Evolutionary conservation across 2,329 filamentous ascomycete species (phyloP).

Genomic region (Fusarium tricinctum): DNA sequence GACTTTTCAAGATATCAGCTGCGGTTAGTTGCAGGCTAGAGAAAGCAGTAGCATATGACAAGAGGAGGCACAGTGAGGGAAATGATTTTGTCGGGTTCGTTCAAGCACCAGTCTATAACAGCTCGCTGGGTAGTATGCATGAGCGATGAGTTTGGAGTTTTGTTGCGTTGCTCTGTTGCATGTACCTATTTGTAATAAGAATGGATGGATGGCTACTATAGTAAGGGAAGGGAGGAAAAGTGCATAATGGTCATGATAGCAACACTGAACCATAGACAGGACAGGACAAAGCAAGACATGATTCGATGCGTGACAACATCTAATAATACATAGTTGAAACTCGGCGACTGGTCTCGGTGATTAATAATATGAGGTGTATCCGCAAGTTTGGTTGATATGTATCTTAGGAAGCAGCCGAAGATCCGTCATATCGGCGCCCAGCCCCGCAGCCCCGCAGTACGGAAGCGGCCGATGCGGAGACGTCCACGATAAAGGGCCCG

Average conservation of each 20-base stretch:
- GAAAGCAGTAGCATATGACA: conserved; percentile 1
- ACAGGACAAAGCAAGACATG: conserved; percentile 27
- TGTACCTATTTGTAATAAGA: conserved; percentile 43
- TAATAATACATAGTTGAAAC: conserved; percentile 37
- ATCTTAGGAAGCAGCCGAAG: conserved; percentile 28
- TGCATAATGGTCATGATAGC: conserved; percentile 45
- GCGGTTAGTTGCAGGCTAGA: background rate
- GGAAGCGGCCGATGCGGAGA: conserved; percentile 47
- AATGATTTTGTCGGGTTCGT: conserved; percentile 31
- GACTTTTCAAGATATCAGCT: background rate
- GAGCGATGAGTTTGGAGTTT: conserved; percentile 48
- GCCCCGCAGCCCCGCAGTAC: conserved; percentile 39
- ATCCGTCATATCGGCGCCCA: conserved; percentile 38
- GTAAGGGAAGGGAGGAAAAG: conserved; percentile 12
- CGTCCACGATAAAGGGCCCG: conserved; percentile 39
- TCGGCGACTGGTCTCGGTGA: background rate
- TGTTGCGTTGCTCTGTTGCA: conserved; percentile 41
- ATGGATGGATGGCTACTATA: conserved; percentile 36
- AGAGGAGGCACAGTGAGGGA: conserved; percentile 22
- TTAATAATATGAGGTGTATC: too few relatives aligned
- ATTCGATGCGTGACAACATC: conserved; percentile 43
- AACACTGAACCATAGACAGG: conserved; percentile 40
- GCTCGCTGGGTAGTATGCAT: conserved; percentile 38
- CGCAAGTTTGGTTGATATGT: too few relatives aligned
- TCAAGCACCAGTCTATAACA: conserved; percentile 40